Evolutionary conservation across 371 early-diverging fungal species (phyloP).

Genomic region (Funneliformis caledonium): DNA sequence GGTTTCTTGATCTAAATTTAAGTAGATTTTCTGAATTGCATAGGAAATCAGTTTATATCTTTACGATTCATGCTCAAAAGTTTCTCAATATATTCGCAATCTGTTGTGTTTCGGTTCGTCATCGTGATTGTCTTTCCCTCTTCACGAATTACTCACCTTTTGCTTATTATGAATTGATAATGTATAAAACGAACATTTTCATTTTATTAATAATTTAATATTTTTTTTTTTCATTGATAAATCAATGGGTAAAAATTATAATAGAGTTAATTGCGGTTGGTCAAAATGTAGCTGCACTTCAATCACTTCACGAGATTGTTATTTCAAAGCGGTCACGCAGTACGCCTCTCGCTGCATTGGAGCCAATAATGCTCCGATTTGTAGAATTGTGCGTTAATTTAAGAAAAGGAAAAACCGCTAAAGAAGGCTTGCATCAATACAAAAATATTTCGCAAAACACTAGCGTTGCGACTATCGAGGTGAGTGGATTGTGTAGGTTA

Average conservation of each 20-base stretch:
- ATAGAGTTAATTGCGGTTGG: conserved; percentile 92
- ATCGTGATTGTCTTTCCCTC: too few species aligned
- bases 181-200: too few species aligned
- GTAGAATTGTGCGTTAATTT: conserved; percentile 90
- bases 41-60: too few species aligned
- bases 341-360: conserved; percentile 77
- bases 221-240: too few species aligned
- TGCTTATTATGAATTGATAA: too few species aligned
- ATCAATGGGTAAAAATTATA: neutral
- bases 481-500: conserved; percentile 41
- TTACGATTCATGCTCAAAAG: too few species aligned
- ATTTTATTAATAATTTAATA: too few species aligned
- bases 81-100: too few species aligned
- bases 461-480: conserved; percentile 89
- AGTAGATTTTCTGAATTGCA: neutral
- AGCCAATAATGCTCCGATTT: conserved; percentile 93
- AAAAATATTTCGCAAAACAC: conserved; percentile 96
- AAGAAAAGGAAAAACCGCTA: conserved; percentile 88
- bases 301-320: conserved; percentile 89
- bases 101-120: too few species aligned
- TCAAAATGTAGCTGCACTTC: conserved; percentile 85
- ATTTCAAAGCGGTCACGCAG: conserved; percentile 86
- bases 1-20: neutral
- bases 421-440: conserved; percentile 95
- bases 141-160: too few species aligned